Percentiles rank a stretch among this genome's conserved stretches.
phyloP scores from a whole-genome alignment of 495 filamentous ascomycete genomes.

The Penicillium cataractarum region DNA sequence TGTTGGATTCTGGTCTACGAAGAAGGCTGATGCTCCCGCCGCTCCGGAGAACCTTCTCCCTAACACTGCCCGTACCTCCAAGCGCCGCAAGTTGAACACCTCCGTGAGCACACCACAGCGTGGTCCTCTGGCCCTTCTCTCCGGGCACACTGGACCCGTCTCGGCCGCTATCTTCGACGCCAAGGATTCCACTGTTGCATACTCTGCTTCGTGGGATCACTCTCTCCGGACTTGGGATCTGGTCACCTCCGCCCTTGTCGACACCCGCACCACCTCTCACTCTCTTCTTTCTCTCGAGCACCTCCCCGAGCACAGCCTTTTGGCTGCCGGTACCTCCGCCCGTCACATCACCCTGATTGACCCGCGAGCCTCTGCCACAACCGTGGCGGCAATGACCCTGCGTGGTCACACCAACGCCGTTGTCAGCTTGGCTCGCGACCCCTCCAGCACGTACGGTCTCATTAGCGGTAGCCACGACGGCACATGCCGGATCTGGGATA shows the following conservation, averaged over 20 bases:
- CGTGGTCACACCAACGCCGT: constrained; percentile 88
- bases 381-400: constrained; percentile 81
- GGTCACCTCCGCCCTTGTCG: constrained; percentile 70
- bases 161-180: constrained; percentile 81
- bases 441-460: constrained; percentile 75
- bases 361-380: constrained; percentile 72
- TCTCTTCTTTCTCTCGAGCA: constrained; percentile 75
- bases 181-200: constrained; percentile 81
- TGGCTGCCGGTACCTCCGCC: constrained; percentile 85
- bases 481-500: constrained; percentile 90
- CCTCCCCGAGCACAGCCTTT: constrained; percentile 65
- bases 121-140: constrained; percentile 75
- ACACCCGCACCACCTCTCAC: constrained; percentile 79
- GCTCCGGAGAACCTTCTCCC: constrained; percentile 69
- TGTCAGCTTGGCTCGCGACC: constrained; percentile 67
- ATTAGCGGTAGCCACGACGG: constrained; percentile 87
- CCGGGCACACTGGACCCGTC: constrained; percentile 71
- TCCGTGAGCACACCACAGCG: constrained; percentile 68
- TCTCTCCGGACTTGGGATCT: constrained; percentile 90
- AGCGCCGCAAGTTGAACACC: constrained; percentile 76
- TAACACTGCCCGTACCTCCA: constrained; percentile 58
- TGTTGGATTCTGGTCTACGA: constrained; percentile 82
- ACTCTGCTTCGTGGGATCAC: constrained; percentile 88
- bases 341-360: constrained; percentile 89
- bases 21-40: constrained; percentile 70